Evolutionary conservation across 2,329 filamentous ascomycete genomes (phyloP).

Genomic region (Biscogniauxia marginata): DNA sequence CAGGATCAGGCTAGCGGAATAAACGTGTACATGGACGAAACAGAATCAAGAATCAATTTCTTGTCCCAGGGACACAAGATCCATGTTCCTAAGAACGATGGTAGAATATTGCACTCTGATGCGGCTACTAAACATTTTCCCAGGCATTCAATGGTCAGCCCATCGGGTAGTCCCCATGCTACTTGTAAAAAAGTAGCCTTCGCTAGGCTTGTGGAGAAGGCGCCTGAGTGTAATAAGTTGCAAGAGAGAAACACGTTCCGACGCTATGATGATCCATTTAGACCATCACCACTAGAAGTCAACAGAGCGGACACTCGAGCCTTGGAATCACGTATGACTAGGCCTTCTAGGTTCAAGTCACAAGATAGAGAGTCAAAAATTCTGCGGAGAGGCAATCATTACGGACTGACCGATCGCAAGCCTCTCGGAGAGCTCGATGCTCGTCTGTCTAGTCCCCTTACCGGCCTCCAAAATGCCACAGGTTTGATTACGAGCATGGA

Average conservation of each 20-base stretch:
- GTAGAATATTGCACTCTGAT: neutral
- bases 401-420: neutral
- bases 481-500: neutral
- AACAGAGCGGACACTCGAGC: neutral
- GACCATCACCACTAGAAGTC: neutral
- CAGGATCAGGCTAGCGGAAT: neutral
- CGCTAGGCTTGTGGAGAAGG: neutral
- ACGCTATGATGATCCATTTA: neutral
- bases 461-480: neutral
- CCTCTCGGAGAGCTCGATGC: neutral
- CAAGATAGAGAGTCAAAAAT: neutral
- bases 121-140: neutral
- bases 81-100: neutral
- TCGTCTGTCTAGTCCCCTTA: neutral
- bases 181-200: neutral
- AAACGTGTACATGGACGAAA: neutral
- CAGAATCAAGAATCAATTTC: neutral
- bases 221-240: neutral
- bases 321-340: neutral
- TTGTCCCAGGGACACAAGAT: neutral
- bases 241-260: neutral
- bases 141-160: neutral
- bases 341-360: neutral
- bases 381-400: no score
- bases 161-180: neutral